A percentile compares a stretch with the other conserved stretches of the same genome.
Conservation (phyloP, 495 filamentous ascomycete genomes). For the Annulohypoxylon bovei region DNA sequence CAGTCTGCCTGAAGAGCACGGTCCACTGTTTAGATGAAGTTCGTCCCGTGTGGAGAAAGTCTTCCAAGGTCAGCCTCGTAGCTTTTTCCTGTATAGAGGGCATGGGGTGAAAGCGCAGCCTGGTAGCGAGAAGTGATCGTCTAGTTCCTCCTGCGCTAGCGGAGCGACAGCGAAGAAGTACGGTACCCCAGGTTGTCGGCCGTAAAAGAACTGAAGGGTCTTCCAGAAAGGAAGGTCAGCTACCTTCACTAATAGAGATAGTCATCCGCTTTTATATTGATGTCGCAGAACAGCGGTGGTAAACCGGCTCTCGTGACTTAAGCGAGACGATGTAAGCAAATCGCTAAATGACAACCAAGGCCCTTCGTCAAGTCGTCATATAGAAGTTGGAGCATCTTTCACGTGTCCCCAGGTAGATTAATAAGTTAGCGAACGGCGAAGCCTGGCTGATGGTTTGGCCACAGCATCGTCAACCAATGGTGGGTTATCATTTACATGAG, state of each 20-base stretch:
- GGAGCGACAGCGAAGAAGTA: conserved; percentile 33
- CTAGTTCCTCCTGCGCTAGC: conserved; percentile 34
- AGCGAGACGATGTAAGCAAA: conserved; percentile 40
- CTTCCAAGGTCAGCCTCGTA: conserved; percentile 38
- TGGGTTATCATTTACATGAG: conserved; percentile 15
- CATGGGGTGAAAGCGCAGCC: conserved; percentile 12
- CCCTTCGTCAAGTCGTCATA: conserved; percentile 27
- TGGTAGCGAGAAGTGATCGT: conserved; percentile 43
- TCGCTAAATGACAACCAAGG: conserved; percentile 41
- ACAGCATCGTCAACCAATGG: conserved; percentile 21
- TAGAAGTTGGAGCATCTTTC: conserved; percentile 39
- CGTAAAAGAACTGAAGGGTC: conserved; percentile 38
- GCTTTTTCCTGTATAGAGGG: conserved; percentile 1
- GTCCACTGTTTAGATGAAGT: conserved; percentile 42
- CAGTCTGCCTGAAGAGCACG: conserved; percentile 36
- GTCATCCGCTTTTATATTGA: conserved; percentile 45
- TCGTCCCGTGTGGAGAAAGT: conserved; percentile 24
- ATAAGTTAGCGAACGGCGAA: conserved; percentile 23
- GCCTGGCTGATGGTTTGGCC: conserved; percentile 25
- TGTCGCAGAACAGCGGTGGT: conserved; percentile 44
- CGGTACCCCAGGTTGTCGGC: conserved; percentile 42
- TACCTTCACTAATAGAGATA: conserved; percentile 43
- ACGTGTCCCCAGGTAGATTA: conserved; percentile 17
- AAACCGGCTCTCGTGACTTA: conserved; percentile 46
- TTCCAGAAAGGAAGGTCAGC: conserved; percentile 52